Base-by-base conservation (phyloP, 495 filamentous ascomycete genomes). In the Collariella sp. region DNA sequence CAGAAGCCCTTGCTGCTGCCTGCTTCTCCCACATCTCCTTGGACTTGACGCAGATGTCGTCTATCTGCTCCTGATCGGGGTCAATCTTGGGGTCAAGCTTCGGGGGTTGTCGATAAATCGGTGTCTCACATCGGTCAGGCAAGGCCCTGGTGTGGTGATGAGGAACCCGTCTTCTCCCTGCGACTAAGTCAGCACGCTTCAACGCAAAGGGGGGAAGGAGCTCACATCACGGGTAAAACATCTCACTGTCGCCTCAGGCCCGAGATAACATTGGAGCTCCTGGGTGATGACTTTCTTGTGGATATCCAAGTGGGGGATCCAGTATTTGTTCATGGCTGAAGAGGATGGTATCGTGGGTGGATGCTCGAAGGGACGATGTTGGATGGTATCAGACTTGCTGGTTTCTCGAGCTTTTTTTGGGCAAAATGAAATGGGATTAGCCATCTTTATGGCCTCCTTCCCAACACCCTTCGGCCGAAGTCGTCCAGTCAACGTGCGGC, bases 131-230 rank as follows among this genome's bases (percentile, higher is more conserved):
- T 80, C 77, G 62, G 74, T 76, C 54, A 80, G 59, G 54, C 76
- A 79, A 31, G 69, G 60, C 23, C 77, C 76, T 7, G 74, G 74
- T n/a, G 77, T 79, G 20, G 73, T 73, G 63, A 80, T 80, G 26
- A 80, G 62, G 59, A 73, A 80, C 2, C 77, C 77, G 59, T 80
- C 76, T 63, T 79, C 76, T 57, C 77, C 76, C 77, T 79, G 58
- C 19, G 55, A 51, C 29, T 58, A 35, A 45, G 70, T 70, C 57
- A 73, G 66, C 61, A 47, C 52, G 46, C 53, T 41, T 51, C 47
- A 54, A 46, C 33, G 50, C 36, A 36, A 59, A 33, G 24, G 45
- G 51, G 20, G 43, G 52, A 57, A n/a, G n/a, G n/a, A n/a, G n/a
- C 66, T 51, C 60, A 80, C 76, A 62, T 77, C 72, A 60, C 67